phyloP scores from a whole-genome alignment of 2,329 filamentous ascomycete species.

The Parascedosporium putredinis region DNA sequence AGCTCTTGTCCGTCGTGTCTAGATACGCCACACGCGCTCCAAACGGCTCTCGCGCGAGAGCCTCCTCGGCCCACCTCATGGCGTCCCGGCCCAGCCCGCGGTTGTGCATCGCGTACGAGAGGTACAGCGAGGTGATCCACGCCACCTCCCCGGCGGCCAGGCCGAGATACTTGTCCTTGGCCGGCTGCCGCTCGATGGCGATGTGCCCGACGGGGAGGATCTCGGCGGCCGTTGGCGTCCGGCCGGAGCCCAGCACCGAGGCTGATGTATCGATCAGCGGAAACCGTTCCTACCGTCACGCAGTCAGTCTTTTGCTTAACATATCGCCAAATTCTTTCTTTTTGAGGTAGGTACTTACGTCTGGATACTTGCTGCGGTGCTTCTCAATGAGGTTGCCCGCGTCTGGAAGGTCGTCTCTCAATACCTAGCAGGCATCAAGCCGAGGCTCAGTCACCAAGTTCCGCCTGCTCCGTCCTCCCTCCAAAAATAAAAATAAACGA shows the following conservation, averaged over 20 bases:
- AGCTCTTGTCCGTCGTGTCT: slow-evolving; percentile 23
- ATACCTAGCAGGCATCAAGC: no score
- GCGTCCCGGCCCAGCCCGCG: slow-evolving; percentile 24
- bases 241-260: slow-evolving; percentile 17
- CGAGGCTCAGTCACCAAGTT: no score
- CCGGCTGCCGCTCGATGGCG: slow-evolving; percentile 23
- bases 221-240: slow-evolving; percentile 18
- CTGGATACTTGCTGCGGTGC: neutral
- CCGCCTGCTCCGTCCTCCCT: no score
- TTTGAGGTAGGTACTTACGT: neutral
- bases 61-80: slow-evolving; percentile 24
- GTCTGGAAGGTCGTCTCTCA: neutral
- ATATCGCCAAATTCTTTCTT: neutral
- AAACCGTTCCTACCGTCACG: slow-evolving; percentile 20
- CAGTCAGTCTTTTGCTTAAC: neutral
- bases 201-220: slow-evolving; percentile 32
- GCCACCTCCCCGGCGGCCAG: slow-evolving; percentile 20
- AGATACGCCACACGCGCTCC: slow-evolving; percentile 23
- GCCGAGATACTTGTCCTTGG: slow-evolving; percentile 20
- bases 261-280: slow-evolving; percentile 24
- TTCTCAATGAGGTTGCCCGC: neutral
- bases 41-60: slow-evolving; percentile 21
- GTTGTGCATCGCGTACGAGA: slow-evolving; percentile 27
- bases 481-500: neutral
- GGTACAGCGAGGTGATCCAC: slow-evolving; percentile 30